Evolutionary conservation across 371 early-diverging fungal species (phyloP).

Genomic region (Mortierella sp.): DNA sequence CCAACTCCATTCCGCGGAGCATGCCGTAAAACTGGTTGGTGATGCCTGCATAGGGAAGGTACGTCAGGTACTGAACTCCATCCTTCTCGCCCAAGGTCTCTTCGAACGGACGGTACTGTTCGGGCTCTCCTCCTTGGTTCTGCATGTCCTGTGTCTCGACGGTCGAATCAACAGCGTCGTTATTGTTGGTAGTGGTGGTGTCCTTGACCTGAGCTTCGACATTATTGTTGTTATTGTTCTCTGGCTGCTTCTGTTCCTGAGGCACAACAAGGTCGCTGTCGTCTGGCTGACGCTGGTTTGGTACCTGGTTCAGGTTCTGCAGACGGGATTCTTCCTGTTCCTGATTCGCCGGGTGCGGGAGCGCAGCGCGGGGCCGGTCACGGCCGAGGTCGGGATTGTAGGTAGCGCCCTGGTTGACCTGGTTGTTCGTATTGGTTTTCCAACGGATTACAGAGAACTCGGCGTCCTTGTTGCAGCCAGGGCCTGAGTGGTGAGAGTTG

Average conservation of each 20-base stretch:
- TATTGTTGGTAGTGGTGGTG: conserved; percentile 1
- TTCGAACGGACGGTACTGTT: conserved; percentile 30
- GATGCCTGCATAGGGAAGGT: conserved; percentile 49
- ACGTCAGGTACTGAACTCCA: conserved; percentile 32
- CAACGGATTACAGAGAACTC: conserved; percentile 43
- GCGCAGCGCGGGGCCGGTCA: not conserved
- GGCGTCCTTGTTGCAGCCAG: conserved; percentile 36
- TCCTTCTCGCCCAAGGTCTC: conserved; percentile 29
- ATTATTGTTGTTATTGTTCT: conserved; percentile 1
- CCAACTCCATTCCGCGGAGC: conserved; percentile 47
- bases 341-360: not conserved
- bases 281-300: not conserved
- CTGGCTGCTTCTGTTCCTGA: not conserved
- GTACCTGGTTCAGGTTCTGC: not conserved
- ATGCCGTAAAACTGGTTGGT: conserved; percentile 52
- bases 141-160: not conserved
- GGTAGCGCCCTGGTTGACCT: not conserved
- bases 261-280: too few species aligned
- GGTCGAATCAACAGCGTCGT: not conserved
- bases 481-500: conserved; percentile 11
- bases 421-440: conserved; percentile 9
- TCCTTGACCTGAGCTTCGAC: conserved; percentile 1
- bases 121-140: conserved; percentile 8
- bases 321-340: not conserved
- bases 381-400: not conserved